phyloP scores from a whole-genome alignment of 2,329 filamentous ascomycete genomes.

The Ramularia endophylla region DNA sequence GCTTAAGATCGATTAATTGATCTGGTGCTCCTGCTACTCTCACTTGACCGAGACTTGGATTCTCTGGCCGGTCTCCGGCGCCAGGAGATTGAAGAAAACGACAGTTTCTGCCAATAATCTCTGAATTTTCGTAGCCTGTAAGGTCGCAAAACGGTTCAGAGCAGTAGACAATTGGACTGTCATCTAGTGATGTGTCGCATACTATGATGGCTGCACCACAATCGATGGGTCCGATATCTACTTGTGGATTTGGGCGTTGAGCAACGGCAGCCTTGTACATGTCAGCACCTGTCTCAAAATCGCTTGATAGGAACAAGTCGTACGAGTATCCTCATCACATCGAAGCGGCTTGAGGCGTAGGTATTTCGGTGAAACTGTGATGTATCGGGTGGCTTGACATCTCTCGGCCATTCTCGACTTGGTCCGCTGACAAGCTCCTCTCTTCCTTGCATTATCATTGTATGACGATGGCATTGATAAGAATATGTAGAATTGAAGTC shows the following conservation, averaged over 20 bases:
- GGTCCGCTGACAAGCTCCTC: no score
- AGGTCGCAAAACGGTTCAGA: conserved; percentile 3
- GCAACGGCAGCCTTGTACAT: conserved; percentile 1
- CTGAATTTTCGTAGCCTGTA: conserved; percentile 1
- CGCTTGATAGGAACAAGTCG: background rate
- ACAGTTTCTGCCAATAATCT: conserved; percentile 4
- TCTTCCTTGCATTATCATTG: no score
- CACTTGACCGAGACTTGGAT: background rate
- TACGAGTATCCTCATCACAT: conserved; percentile 4
- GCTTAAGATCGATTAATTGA: background rate
- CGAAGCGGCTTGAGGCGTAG: conserved; percentile 2
- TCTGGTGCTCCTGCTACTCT: no score
- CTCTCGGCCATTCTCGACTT: no score
- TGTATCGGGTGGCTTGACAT: background rate
- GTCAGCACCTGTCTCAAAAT: background rate
- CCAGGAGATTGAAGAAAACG: conserved; percentile 1
- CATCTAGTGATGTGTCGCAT: background rate
- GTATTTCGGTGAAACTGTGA: background rate
- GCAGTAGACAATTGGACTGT: conserved; percentile 5
- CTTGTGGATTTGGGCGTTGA: background rate
- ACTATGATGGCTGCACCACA: conserved; percentile 4
- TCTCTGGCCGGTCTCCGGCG: background rate
- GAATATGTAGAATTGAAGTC: no score
- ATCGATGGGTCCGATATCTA: conserved; percentile 3
- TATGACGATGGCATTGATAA: no score